A percentile compares a stretch with the other conserved stretches of the same genome.
phyloP scores from a whole-genome alignment of 2,329 filamentous ascomycete species.

The Sarocladium oryzae region DNA sequence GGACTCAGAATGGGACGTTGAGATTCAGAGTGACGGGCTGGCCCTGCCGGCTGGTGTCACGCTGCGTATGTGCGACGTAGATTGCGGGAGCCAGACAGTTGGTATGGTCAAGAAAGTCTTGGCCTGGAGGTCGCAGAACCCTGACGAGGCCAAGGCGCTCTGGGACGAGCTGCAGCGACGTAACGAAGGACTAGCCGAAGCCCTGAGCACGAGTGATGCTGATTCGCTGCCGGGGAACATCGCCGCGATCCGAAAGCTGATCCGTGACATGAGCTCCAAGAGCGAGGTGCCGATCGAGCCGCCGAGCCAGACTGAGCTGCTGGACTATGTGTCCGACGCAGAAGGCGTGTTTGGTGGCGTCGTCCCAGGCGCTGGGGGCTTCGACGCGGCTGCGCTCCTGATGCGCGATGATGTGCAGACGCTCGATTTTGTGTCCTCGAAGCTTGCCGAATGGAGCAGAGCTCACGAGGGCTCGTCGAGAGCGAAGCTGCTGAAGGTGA shows the following conservation, averaged over 20 bases:
- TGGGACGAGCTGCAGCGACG: slow-evolving; percentile 69
- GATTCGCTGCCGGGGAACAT: slow-evolving; percentile 39
- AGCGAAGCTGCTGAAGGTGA: slow-evolving; percentile 63
- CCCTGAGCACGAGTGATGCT: slow-evolving; percentile 47
- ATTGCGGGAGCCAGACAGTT: slow-evolving; percentile 88
- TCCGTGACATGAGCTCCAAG: slow-evolving; percentile 68
- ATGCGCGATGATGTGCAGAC: slow-evolving; percentile 67
- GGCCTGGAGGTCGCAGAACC: slow-evolving; percentile 65
- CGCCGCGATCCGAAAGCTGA: slow-evolving; percentile 50
- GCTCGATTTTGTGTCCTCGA: slow-evolving; percentile 49
- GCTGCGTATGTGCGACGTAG: slow-evolving; percentile 91
- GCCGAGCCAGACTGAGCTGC: slow-evolving; percentile 70
- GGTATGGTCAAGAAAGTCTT: slow-evolving; percentile 93
- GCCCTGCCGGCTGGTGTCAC: slow-evolving; percentile 66
- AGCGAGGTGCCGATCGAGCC: slow-evolving; percentile 88
- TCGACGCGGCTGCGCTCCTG: slow-evolving; percentile 79
- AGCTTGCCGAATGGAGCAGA: slow-evolving; percentile 59
- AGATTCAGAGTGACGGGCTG: slow-evolving; percentile 64
- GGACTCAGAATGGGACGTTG: slow-evolving; percentile 71
- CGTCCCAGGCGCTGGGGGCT: slow-evolving; percentile 89
- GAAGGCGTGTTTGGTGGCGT: slow-evolving; percentile 84
- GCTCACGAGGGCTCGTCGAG: slow-evolving; percentile 47
- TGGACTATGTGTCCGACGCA: slow-evolving; percentile 67
- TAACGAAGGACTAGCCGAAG: slow-evolving; percentile 64
- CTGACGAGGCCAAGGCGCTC: slow-evolving; percentile 56